phyloP scores from a whole-genome alignment of 352 stramenopile genomes.

The Globisporangium uncinulatum region DNA sequence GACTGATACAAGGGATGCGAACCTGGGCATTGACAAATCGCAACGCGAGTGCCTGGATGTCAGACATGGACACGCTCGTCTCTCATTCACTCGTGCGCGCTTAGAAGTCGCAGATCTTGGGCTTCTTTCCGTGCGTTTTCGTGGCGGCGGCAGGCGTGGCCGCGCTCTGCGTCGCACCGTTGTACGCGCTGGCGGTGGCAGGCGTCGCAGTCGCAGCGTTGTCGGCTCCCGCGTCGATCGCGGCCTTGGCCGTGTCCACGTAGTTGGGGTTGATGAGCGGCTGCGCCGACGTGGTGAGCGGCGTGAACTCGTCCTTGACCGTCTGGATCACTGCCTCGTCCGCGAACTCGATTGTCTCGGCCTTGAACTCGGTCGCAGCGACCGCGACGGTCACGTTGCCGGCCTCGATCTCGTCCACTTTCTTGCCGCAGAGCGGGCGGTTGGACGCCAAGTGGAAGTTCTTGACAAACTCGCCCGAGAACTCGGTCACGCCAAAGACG shows the following conservation, averaged over 20 bases:
- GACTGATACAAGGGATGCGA: no score
- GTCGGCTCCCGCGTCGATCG: not conserved
- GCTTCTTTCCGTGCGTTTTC: not conserved
- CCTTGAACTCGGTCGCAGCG: constrained; percentile 33
- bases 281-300: constrained; percentile 12
- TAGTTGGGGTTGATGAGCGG: constrained; percentile 23
- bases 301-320: constrained; percentile 19
- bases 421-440: constrained; percentile 40
- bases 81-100: not conserved
- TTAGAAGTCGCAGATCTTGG: constrained; percentile 16
- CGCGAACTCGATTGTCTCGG: constrained; percentile 26
- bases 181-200: constrained; percentile 1
- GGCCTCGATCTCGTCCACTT: constrained; percentile 39
- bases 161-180: constrained; percentile 1
- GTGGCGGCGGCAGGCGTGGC: not conserved
- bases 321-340: constrained; percentile 32
- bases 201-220: constrained; percentile 6
- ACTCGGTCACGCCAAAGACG: constrained; percentile 40
- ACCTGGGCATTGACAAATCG: no score
- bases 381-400: constrained; percentile 42
- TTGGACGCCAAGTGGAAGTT: constrained; percentile 49
- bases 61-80: not conserved
- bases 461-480: constrained; percentile 40
- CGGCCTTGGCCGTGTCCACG: constrained; percentile 18
- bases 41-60: no score